phyloP scores from a whole-genome alignment of 2,329 filamentous ascomycete species.

The Pezizomycotina sp. region DNA sequence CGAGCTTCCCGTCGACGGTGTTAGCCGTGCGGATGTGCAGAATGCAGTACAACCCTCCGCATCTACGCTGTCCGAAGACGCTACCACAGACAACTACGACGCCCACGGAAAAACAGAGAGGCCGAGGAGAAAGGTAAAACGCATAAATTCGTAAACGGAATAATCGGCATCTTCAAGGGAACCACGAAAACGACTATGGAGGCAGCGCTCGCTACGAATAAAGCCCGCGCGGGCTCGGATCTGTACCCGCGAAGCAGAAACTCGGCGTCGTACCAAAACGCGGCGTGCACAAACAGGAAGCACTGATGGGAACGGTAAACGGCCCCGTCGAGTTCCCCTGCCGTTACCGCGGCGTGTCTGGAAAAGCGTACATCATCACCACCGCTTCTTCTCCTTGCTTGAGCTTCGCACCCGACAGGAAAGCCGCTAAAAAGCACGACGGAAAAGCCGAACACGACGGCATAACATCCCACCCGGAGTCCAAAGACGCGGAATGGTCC shows the following conservation, averaged over 20 bases:
- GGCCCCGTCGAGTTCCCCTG: constrained; percentile 66
- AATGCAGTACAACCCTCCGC: no score
- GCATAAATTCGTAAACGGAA: constrained; percentile 21
- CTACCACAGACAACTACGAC: constrained; percentile 37
- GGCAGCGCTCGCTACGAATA: constrained; percentile 50
- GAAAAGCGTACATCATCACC: constrained; percentile 52
- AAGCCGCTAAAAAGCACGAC: constrained; percentile 32
- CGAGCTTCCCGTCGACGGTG: no score
- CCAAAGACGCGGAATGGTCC: constrained; percentile 44
- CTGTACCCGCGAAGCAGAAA: constrained; percentile 51
- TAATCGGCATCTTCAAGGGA: constrained; percentile 51
- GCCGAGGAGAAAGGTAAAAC: constrained; percentile 28
- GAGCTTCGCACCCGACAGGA: constrained; percentile 47
- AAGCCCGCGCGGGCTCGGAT: constrained; percentile 45
- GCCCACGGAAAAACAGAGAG: constrained; percentile 32
- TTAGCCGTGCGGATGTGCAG: no score
- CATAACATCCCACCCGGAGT: no score
- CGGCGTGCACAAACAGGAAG: constrained; percentile 30
- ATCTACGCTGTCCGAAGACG: constrained; percentile 34
- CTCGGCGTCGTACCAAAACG: constrained; percentile 54
- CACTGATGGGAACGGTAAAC: constrained; percentile 34
- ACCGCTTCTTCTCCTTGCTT: constrained; percentile 44
- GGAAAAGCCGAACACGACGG: constrained; percentile 37
- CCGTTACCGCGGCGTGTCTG: constrained; percentile 53
- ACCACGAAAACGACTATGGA: constrained; percentile 57